These are phyloP conservation scores for Elaeagnus macrophylla DNA, from an alignment of 306 rosid species.

Conservation along the genomic window DNA sequence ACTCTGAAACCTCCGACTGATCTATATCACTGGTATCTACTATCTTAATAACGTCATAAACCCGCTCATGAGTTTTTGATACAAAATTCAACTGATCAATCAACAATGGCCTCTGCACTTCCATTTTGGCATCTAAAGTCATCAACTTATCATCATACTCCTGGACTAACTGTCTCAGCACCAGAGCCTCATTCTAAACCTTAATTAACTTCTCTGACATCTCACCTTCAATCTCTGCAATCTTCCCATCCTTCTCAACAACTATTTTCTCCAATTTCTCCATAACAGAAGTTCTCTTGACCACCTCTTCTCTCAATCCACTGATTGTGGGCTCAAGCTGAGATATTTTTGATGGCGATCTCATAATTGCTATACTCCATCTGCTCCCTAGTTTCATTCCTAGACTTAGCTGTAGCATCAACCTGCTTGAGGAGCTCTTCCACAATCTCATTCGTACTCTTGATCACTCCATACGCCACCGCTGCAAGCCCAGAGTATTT, in stretches of 20 bases:
- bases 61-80: constrained; percentile 65
- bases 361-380: constrained; percentile 90
- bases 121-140: constrained; percentile 39
- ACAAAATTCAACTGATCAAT: constrained; percentile 71
- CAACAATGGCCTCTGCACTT: constrained; percentile 59
- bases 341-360: constrained; percentile 91
- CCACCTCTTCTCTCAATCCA: constrained; percentile 74
- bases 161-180: constrained; percentile 47
- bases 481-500: constrained; percentile 77
- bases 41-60: constrained; percentile 48
- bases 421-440: constrained; percentile 76
- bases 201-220: constrained; percentile 38
- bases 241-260: constrained; percentile 45
- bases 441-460: constrained; percentile 85
- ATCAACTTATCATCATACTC: constrained; percentile 66
- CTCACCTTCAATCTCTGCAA: constrained; percentile 43
- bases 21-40: constrained; percentile 48
- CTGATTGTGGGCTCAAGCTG: constrained; percentile 84
- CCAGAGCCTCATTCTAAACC: constrained; percentile 43
- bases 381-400: constrained; percentile 85
- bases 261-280: constrained; percentile 64
- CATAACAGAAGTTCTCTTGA: constrained; percentile 28
- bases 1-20: constrained; percentile 56
- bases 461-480: constrained; percentile 72
- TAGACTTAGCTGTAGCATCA: constrained; percentile 55